Base-by-base conservation (phyloP, 352 stramenopile genomes). In the Pythium volutum region DNA sequence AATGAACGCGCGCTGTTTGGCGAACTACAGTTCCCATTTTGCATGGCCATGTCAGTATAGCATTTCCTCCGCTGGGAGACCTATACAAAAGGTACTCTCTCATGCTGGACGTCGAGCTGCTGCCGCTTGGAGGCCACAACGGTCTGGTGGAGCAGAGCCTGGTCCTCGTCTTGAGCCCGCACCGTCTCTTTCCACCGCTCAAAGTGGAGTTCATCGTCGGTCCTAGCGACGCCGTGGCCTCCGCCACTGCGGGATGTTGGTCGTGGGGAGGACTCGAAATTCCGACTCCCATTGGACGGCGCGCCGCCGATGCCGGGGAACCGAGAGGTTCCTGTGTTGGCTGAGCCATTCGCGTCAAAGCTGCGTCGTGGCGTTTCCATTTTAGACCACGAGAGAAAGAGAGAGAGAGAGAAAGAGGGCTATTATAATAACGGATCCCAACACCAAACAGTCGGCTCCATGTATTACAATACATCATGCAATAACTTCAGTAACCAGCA, bases 1-100 rank as follows among this genome's bases (percentile, higher is more conserved):
- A 42, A 93, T 87, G 62, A 91, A 93, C 4, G 84, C 80, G 55
- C 82, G 76, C 48, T 91, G 79, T 56, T 89, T 89, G 12, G 79
- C 76, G 46, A 89, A 58, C 81, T 91, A 39, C 18, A 5, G 18
- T 27, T 31, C 31, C 31, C n/a, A 55, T 20, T 56, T 45, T 38
- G 12, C 20, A 10, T 9, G 12, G 7, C 9, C 1, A 34, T 15
- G 12, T 47, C 5, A 22, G 34, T 39, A 27, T 34, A 23, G 11
- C 15, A 4, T 1, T 39, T 20, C 31, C 15, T 36, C 18, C 18
- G 7, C 16, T 26, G 14, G 20, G 18, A 10, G 9, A 22, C 15
- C 18, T 10, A 22, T 26, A 54, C 4, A 14, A 12, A 29, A 39
- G 70, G 51, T 62, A 88, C 79, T 29, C 79, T 72, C 62, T 88